Evolutionary conservation across 2,329 filamentous ascomycete genomes (phyloP).

Genomic region (Cladosporium sp.): DNA sequence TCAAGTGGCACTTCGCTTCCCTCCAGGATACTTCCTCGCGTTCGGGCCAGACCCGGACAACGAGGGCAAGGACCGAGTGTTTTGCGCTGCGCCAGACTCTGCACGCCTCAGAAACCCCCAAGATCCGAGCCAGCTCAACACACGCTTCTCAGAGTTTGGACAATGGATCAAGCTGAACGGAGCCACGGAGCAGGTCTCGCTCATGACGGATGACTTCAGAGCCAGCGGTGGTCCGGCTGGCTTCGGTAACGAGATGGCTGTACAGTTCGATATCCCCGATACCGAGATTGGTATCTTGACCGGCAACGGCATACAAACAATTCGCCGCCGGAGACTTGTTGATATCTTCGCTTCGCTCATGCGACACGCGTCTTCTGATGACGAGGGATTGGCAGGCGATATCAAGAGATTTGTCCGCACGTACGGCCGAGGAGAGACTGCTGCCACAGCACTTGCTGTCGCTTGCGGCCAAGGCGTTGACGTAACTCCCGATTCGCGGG

Average conservation of each 20-base stretch:
- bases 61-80: constrained; percentile 63
- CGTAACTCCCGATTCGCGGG: constrained; percentile 67
- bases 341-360: constrained; percentile 88
- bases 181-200: constrained; percentile 39
- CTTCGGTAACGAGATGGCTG: constrained; percentile 91
- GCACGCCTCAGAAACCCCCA: constrained; percentile 64
- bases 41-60: constrained; percentile 57
- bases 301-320: constrained; percentile 83
- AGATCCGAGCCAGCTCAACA: constrained; percentile 53
- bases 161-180: constrained; percentile 70
- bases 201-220: constrained; percentile 71
- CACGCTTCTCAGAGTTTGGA: constrained; percentile 73
- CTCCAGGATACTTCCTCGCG: constrained; percentile 89
- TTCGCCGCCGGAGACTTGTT: constrained; percentile 79
- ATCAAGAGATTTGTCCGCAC: constrained; percentile 79
- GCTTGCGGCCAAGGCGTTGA: constrained; percentile 92
- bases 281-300: constrained; percentile 89
- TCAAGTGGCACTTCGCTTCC: constrained; percentile 55
- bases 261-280: constrained; percentile 85
- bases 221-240: constrained; percentile 68
- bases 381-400: constrained; percentile 78
- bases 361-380: constrained; percentile 61
- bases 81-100: constrained; percentile 83
- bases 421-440: constrained; percentile 86
- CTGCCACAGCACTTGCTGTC: constrained; percentile 87